A percentile compares a stretch with the other conserved stretches of the same genome.
Evolutionary conservation across 768 basidiomycete genomes (phyloP).

Genomic region (Tylopilus plumbeoviolaceoides): DNA sequence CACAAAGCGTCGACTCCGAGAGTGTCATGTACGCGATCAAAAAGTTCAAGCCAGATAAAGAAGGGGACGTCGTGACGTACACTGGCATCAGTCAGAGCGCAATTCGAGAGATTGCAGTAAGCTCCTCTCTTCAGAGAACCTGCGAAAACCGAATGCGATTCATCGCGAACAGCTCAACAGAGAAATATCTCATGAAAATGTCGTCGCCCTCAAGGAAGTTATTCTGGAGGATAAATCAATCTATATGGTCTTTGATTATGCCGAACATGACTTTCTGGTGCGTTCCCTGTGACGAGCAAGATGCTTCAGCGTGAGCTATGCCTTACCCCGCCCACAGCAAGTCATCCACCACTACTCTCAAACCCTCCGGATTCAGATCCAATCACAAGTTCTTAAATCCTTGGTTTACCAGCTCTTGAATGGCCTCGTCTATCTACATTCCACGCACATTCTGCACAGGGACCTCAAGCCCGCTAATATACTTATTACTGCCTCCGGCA

Average conservation of each 20-base stretch:
- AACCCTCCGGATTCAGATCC: constrained; percentile 73
- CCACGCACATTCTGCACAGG: constrained; percentile 91
- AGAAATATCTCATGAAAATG: constrained; percentile 86
- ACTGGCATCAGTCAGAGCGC: constrained; percentile 98
- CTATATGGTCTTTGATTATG: constrained; percentile 99
- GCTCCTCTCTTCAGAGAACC: constrained; percentile 27
- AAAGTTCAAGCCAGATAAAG: constrained; percentile 99
- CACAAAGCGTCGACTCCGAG: constrained; percentile 68
- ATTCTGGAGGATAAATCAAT: constrained; percentile 98
- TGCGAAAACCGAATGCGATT: neutral
- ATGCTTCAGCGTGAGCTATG: neutral
- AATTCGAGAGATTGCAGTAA: constrained; percentile 90
- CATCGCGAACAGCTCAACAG: constrained; percentile 62
- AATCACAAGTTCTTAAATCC: constrained; percentile 80
- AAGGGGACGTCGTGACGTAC: constrained; percentile 92
- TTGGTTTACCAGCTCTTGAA: constrained; percentile 92
- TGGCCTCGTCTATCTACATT: constrained; percentile 92
- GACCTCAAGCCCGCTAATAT: constrained; percentile 99
- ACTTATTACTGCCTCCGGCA: constrained; percentile 82
- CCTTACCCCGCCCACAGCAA: constrained; percentile 55
- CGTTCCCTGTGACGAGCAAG: constrained; percentile 24
- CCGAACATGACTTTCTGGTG: constrained; percentile 97
- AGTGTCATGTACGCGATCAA: constrained; percentile 89
- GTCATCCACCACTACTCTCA: constrained; percentile 98
- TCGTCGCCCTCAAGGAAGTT: constrained; percentile 89